Percentiles rank a stretch among this genome's conserved stretches.
Conservation (phyloP, 1,284 basidiomycete genomes). For the Naganishia sp. region DNA sequence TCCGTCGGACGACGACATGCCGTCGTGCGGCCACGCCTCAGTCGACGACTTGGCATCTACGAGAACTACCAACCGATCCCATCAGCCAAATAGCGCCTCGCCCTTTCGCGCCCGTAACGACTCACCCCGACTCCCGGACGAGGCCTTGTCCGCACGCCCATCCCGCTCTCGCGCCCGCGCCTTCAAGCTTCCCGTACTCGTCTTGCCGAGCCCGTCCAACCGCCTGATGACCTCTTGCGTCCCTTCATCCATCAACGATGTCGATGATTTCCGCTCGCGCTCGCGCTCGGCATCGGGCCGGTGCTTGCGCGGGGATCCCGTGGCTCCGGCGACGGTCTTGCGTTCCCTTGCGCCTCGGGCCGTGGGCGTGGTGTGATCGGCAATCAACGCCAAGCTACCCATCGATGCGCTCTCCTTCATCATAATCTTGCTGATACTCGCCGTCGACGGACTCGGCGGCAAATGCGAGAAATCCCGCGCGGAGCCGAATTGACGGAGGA, state of each 20-base stretch:
- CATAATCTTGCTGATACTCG: slow-evolving; percentile 75
- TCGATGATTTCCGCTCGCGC: neutral
- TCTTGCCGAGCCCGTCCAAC: slow-evolving; percentile 82
- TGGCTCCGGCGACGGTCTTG: neutral
- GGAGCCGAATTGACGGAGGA: slow-evolving; percentile 55
- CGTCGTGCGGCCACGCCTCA: too few species aligned
- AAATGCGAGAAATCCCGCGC: slow-evolving; percentile 78
- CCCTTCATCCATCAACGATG: slow-evolving; percentile 62
- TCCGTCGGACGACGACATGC: too few species aligned
- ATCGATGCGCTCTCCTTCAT: slow-evolving; percentile 61
- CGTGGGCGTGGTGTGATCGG: slow-evolving; percentile 33
- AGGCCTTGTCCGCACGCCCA: too few species aligned
- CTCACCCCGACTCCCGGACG: too few species aligned
- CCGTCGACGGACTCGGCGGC: slow-evolving; percentile 79
- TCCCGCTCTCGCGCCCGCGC: slow-evolving; percentile 56
- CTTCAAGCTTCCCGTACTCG: slow-evolving; percentile 58
- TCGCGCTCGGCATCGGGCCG: neutral
- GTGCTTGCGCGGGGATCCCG: slow-evolving; percentile 14
- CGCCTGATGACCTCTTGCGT: slow-evolving; percentile 90
- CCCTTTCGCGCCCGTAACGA: too few species aligned
- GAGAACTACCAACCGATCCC: too few species aligned
- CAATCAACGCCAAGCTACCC: slow-evolving; percentile 52
- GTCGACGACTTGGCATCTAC: too few species aligned
- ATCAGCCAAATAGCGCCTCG: too few species aligned
- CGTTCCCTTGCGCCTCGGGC: neutral